phyloP scores from a whole-genome alignment of 768 basidiomycete genomes.

The Scleroderma bovista region DNA sequence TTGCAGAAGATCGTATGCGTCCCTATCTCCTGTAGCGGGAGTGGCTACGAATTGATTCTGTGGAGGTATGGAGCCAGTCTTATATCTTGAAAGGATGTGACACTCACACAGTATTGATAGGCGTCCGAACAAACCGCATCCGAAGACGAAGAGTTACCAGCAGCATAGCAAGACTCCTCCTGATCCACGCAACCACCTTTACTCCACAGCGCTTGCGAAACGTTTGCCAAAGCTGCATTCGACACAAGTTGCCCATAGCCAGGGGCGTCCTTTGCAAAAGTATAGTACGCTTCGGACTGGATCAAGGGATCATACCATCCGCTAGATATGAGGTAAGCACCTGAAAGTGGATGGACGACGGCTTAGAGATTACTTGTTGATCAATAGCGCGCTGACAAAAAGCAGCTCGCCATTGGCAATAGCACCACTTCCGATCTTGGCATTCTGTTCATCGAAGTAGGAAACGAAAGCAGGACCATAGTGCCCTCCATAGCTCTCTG shows the following conservation, averaged over 20 bases:
- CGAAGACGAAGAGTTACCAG: slow-evolving; percentile 41
- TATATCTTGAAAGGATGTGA: too few species aligned
- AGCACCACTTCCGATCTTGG: slow-evolving; percentile 38
- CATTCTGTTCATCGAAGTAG: slow-evolving; percentile 60
- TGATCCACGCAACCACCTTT: slow-evolving; percentile 49
- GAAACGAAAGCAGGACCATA: slow-evolving; percentile 59
- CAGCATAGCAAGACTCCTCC: slow-evolving; percentile 51
- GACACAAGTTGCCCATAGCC: slow-evolving; percentile 61
- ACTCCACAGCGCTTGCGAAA: slow-evolving; percentile 45
- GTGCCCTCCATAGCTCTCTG: slow-evolving; percentile 66
- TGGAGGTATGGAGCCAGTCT: background rate
- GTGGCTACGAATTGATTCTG: slow-evolving; percentile 43
- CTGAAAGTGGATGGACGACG: background rate
- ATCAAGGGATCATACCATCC: slow-evolving; percentile 65
- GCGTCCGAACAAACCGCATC: slow-evolving; percentile 46
- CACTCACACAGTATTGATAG: slow-evolving; percentile 50
- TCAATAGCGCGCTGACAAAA: slow-evolving; percentile 53
- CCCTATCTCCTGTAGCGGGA: slow-evolving; percentile 48
- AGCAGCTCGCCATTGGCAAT: slow-evolving; percentile 48
- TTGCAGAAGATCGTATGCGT: slow-evolving; percentile 55
- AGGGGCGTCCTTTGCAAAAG: slow-evolving; percentile 56
- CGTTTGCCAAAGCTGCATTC: slow-evolving; percentile 36
- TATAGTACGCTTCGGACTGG: slow-evolving; percentile 55
- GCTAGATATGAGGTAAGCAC: slow-evolving; percentile 24
- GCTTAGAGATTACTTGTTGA: slow-evolving; percentile 41